Percentiles rank a stretch among this genome's conserved stretches.
phyloP scores from a whole-genome alignment of 192 early-diverging fungal species.

The Coemansia sp. region DNA sequence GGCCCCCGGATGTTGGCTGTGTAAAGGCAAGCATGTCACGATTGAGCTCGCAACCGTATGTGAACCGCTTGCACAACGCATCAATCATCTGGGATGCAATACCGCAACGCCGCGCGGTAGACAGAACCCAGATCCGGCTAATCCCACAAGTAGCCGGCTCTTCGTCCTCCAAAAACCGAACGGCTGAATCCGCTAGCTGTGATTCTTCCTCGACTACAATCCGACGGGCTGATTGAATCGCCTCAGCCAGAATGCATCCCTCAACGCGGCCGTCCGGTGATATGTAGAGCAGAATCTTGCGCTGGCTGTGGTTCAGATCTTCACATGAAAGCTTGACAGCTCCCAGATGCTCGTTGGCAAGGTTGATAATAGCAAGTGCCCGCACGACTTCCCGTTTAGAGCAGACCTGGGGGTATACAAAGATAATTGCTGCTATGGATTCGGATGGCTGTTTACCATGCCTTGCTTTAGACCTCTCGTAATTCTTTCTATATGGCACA shows the following conservation, averaged over 20 bases:
- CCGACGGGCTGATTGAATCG: slow-evolving; percentile 27
- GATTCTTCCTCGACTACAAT: slow-evolving; percentile 8
- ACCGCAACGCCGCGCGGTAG: slow-evolving; percentile 45
- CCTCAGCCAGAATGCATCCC: slow-evolving; percentile 56
- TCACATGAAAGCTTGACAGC: slow-evolving; percentile 19
- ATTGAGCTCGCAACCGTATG: slow-evolving; percentile 46
- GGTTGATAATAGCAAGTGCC: slow-evolving; percentile 39
- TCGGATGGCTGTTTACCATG: neutral
- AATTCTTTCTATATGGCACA: slow-evolving; percentile 9
- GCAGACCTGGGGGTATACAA: slow-evolving; percentile 21
- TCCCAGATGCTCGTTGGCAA: slow-evolving; percentile 53
- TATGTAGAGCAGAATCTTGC: slow-evolving; percentile 52
- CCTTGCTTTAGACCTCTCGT: neutral
- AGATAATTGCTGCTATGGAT: slow-evolving; percentile 6
- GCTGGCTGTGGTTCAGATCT: slow-evolving; percentile 20
- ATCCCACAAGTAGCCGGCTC: slow-evolving; percentile 53
- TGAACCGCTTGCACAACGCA: slow-evolving; percentile 39
- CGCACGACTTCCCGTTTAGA: slow-evolving; percentile 30
- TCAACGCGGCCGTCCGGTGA: slow-evolving; percentile 23
- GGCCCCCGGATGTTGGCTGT: slow-evolving; percentile 56
- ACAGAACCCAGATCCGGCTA: slow-evolving; percentile 59
- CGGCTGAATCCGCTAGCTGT: neutral
- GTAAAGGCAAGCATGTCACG: slow-evolving; percentile 52
- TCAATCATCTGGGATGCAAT: slow-evolving; percentile 47
- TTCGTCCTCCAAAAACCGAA: neutral